phyloP scores from a whole-genome alignment of 2,329 filamentous ascomycete genomes.

The Hysterium pulicare region DNA sequence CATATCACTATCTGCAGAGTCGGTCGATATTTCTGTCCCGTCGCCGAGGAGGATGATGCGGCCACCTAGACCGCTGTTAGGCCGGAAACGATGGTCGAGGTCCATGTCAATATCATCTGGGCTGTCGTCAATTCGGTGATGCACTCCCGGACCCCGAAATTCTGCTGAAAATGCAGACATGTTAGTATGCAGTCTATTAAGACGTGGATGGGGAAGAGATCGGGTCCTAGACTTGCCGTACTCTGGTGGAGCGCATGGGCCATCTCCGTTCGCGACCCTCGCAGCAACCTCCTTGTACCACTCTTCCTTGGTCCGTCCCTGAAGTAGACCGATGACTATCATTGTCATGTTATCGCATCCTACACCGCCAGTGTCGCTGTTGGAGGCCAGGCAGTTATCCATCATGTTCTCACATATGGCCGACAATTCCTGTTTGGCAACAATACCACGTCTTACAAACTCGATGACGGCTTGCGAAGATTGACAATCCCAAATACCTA shows the following conservation, averaged over 20 bases:
- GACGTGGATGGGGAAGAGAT: conserved; percentile 1
- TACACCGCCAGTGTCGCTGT: conserved; percentile 95
- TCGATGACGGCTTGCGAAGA: conserved; percentile 96
- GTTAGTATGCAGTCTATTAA: conserved; percentile 30
- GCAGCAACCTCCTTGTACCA: conserved; percentile 97
- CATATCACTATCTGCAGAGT: conserved; percentile 87
- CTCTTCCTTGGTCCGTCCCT: conserved; percentile 90
- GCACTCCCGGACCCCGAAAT: conserved; percentile 49
- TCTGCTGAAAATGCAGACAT: conserved; percentile 43
- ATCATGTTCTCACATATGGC: conserved; percentile 99
- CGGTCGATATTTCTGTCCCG: conserved; percentile 86
- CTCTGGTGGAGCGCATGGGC: conserved; percentile 96
- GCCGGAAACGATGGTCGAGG: conserved; percentile 63
- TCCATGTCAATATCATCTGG: conserved; percentile 68
- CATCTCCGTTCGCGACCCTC: conserved; percentile 93
- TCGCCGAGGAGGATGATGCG: conserved; percentile 94
- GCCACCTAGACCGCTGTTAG: conserved; percentile 62
- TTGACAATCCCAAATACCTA: conserved; percentile 99
- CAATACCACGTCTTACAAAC: conserved; percentile 94
- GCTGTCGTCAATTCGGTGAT: conserved; percentile 50
- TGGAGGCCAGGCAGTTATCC: conserved; percentile 98
- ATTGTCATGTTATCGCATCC: conserved; percentile 99
- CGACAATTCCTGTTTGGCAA: conserved; percentile 89
- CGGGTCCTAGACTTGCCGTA: conserved; percentile 76
- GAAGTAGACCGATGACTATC: conserved; percentile 81